Evolutionary conservation across 768 basidiomycete species (phyloP).

Genomic region (Pleurotus pulmonarius): DNA sequence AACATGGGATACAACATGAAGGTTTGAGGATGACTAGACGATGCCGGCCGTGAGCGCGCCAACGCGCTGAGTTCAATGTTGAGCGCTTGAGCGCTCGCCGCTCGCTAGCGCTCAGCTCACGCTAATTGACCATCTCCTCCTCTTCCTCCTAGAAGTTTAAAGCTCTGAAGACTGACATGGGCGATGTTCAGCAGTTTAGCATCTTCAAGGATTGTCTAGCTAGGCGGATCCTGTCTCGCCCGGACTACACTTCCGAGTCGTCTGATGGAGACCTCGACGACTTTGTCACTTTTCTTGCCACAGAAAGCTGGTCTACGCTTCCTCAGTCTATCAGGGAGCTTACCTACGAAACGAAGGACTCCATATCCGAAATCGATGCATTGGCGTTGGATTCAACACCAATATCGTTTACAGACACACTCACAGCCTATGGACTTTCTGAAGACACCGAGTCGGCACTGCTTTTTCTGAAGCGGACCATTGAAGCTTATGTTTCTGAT

Average conservation of each 20-base stretch:
- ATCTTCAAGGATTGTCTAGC: constrained; percentile 46
- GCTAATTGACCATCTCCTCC: too few relatives aligned
- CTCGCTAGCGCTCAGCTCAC: too few relatives aligned
- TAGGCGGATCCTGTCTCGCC: constrained; percentile 29
- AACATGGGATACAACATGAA: too few relatives aligned
- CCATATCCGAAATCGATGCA: constrained; percentile 28
- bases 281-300: constrained; percentile 47
- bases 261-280: constrained; percentile 40
- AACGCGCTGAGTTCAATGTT: too few relatives aligned
- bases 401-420: constrained; percentile 41
- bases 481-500: constrained; percentile 40
- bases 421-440: constrained; percentile 44
- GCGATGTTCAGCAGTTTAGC: too few relatives aligned
- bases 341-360: constrained; percentile 31
- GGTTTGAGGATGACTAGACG: too few relatives aligned
- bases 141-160: too few relatives aligned
- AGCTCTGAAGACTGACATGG: too few relatives aligned
- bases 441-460: constrained; percentile 36
- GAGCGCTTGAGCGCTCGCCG: too few relatives aligned
- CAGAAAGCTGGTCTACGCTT: constrained; percentile 44
- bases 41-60: too few relatives aligned
- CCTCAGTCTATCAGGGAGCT: constrained; percentile 30
- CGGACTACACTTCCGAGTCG: constrained; percentile 14
- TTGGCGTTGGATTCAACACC: constrained; percentile 37
- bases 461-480: constrained; percentile 34